phyloP scores from a whole-genome alignment of 116 monocot genomes.

The Posidonia oceanica region DNA sequence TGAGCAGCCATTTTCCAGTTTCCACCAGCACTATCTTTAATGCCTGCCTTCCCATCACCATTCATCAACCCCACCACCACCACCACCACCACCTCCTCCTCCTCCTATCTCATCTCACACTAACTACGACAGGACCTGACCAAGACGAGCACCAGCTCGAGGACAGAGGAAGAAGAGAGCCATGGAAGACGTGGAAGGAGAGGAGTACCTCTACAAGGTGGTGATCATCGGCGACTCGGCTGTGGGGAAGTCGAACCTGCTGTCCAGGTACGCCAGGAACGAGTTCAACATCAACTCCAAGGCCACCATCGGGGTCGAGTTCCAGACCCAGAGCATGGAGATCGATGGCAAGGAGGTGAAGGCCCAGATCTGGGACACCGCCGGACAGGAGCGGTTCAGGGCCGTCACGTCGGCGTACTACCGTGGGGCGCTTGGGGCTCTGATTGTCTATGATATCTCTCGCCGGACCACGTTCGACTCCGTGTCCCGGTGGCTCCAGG shows the following conservation, averaged over 20 bases:
- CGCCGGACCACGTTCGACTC: slow-evolving; percentile 59
- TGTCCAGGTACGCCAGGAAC: slow-evolving; percentile 65
- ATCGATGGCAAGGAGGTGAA: slow-evolving; percentile 85
- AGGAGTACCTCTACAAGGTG: slow-evolving; percentile 72
- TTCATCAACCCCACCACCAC: no score
- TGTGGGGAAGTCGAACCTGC: slow-evolving; percentile 72
- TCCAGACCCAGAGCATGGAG: slow-evolving; percentile 69
- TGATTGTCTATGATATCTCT: slow-evolving; percentile 68
- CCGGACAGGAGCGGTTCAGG: slow-evolving; percentile 78
- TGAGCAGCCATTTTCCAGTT: no score
- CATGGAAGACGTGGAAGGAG: slow-evolving; percentile 22
- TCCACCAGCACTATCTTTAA: no score
- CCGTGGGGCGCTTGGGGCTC: slow-evolving; percentile 73
- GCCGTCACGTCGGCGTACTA: slow-evolving; percentile 90
- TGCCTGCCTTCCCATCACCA: no score
- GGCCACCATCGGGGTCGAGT: slow-evolving; percentile 88
- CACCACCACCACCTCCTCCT: no score
- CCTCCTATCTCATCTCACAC: no score
- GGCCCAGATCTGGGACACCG: slow-evolving; percentile 96
- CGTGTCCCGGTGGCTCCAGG: slow-evolving; percentile 48
- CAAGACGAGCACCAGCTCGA: background rate
- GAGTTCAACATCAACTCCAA: slow-evolving; percentile 76
- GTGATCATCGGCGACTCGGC: slow-evolving; percentile 85
- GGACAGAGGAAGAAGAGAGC: background rate
- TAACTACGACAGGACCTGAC: background rate